Evolutionary conservation across 305 asterid species (phyloP), one percentile per base, ranked within the genome.

Genomic region (Solanum hybrid): DNA sequence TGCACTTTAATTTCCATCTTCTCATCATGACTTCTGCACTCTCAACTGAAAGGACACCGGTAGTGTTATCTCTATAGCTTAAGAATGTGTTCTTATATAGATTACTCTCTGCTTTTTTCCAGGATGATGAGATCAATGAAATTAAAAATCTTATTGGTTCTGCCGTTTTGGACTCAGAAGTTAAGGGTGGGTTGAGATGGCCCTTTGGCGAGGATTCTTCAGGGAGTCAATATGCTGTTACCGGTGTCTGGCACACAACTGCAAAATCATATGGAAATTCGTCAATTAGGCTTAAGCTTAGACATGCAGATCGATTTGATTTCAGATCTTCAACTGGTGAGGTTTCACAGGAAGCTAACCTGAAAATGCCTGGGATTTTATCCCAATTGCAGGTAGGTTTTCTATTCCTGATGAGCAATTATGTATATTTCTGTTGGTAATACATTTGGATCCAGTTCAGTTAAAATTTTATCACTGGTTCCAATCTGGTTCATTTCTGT

Each of bases 111-210:
- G 22, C 26, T 38, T 38, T 69, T 24, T 90, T 71, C 73, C 93
- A 94, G 95, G 94, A 92, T n/a, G 94, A 92, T 72, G 94, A 94
- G 91, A 89, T 91, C n/a, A 86, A 87, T 90, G 84, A 87, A 31
- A 91, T 94, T 16, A 79, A 89, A 85, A 35, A 38, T 88, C 91
- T 94, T 89, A 88, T 94, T 90, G 78, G 89, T 80, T 92, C 90
- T 81, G 95, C 94, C 72, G 60, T 85, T 85, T 85, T 92, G 76
- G 95, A 94, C 88, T 89, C 92, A 32, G 91, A 92, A 31, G 90
- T 91, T 35, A 92, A 92, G 91, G 95, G 95, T 88, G 95, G 95
- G 66, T 87, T 93, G 88, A 92, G 94, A 13, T 94, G 96, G 97
- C 93, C 93, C 60, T 86, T 90, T 85, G 94, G 94, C 10, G 88